phyloP scores from a whole-genome alignment of 73 alveolate genomes.

The Breviolum minutum region DNA sequence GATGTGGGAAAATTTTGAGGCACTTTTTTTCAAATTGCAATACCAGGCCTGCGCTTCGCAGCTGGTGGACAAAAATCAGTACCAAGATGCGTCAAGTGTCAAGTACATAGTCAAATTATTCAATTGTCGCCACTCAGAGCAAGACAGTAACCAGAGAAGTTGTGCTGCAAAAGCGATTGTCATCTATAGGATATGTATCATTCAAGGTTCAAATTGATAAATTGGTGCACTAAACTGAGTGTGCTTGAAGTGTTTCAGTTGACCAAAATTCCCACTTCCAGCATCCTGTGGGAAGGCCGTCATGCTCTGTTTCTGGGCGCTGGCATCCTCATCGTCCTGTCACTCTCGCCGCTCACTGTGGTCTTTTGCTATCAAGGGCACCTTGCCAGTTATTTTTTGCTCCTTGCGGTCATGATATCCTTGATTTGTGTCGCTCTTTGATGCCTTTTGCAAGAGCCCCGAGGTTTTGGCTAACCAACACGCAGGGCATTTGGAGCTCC shows the following conservation, averaged over 20 bases:
- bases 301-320: slow-evolving; percentile 6
- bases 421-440: not conserved
- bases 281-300: not conserved
- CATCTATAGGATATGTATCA: too few species aligned
- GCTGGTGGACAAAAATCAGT: too few species aligned
- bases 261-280: not conserved
- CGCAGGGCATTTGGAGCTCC: slow-evolving; percentile 78
- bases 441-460: not conserved
- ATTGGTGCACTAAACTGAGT: too few species aligned
- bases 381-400: not conserved
- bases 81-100: too few species aligned
- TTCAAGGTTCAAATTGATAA: too few species aligned
- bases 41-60: too few species aligned
- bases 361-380: slow-evolving; percentile 42
- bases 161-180: not conserved
- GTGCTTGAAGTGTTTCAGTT: not conserved
- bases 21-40: too few species aligned
- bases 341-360: not conserved
- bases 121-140: too few species aligned
- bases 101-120: too few species aligned
- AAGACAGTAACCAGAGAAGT: not conserved
- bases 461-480: slow-evolving; percentile 80
- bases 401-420: not conserved
- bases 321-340: not conserved
- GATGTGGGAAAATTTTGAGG: too few species aligned